These are phyloP conservation scores for Boletus bicolor DNA, from an alignment of 768 basidiomycete genomes.

Conservation along the genomic window DNA sequence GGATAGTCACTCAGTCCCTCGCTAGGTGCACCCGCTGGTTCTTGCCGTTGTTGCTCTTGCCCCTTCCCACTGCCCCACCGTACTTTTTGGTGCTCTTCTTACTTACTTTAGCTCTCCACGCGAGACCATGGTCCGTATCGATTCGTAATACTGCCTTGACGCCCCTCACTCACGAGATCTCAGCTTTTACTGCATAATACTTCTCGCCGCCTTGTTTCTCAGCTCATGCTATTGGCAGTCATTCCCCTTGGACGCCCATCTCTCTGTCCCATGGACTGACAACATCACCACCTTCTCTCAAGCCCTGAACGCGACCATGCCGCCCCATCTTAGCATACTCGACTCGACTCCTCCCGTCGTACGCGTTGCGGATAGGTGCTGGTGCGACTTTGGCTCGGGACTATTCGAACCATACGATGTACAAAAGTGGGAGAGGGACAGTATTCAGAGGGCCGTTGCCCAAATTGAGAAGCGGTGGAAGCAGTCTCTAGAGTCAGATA, in stretches of 20 bases:
- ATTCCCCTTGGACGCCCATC: slow-evolving; percentile 58
- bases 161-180: slow-evolving; percentile 4
- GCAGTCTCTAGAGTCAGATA: slow-evolving; percentile 23
- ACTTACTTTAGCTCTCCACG: slow-evolving; percentile 73
- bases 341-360: slow-evolving; percentile 52
- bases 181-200: slow-evolving; percentile 85
- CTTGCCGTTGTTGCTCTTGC: slow-evolving; percentile 70
- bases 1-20: neutral
- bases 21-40: slow-evolving; percentile 85
- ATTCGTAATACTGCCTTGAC: neutral
- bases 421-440: slow-evolving; percentile 69
- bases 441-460: slow-evolving; percentile 47
- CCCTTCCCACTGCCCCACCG: slow-evolving; percentile 76
- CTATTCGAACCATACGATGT: slow-evolving; percentile 79
- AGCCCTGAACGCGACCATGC: slow-evolving; percentile 51
- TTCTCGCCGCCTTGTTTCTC: slow-evolving; percentile 78
- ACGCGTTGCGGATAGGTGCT: slow-evolving; percentile 73
- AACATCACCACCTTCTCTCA: slow-evolving; percentile 73
- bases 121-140: slow-evolving; percentile 71
- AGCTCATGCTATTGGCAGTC: slow-evolving; percentile 92
- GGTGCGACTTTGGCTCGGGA: slow-evolving; percentile 72
- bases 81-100: slow-evolving; percentile 78
- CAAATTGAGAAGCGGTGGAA: slow-evolving; percentile 34
- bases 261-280: slow-evolving; percentile 63
- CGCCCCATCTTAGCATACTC: slow-evolving; percentile 36